Evolutionary conservation across 805 yeast genomes (phyloP), one percentile per base, ranked within the genome.

Genomic region (Starmera caribaea): DNA sequence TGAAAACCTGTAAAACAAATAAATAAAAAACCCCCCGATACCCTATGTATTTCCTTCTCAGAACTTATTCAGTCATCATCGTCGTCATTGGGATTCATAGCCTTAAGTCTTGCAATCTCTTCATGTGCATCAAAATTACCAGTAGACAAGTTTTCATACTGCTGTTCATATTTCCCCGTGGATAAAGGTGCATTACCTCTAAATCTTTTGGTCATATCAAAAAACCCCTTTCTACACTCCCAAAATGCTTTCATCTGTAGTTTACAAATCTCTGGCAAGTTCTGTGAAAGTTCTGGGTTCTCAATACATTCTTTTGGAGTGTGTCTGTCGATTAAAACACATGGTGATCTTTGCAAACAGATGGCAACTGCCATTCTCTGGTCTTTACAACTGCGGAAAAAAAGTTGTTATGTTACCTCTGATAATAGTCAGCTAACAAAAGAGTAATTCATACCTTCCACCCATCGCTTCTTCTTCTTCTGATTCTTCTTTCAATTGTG

Each of bases 331-430:
- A 90, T 73, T 65, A 90, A 70, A 38, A 90, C 98, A 61, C 98
- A 90, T 13, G 97, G 97, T 5, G 97, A 88, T 54, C 97, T 74
- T 59, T 90, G 98, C 37, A 90, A 71, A 58, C 98, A 90, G 16
- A 90, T 79, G 9, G 97, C 97, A 42, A 92, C 85, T n/a, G 95
- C 96, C 51, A 76, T 87, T 54, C 89, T 76, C 57, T 90, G 94
- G 61, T 90, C 98, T 54, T 84, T 81, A 60, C 98, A 90, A 69
- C 96, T 88, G 21, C 43, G 14, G 15, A 34, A 10, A 9, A 21
- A 12, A 16, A 3, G 7, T 9, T 21, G 12, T 29, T 24, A n/a
- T 33, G 34, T 32, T 32, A 32, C 13, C 14, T 3, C 15, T 21
- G 15, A 9, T 5, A 10, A 8, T 7, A 13, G 14, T 7, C 14